A percentile compares a stretch with the other conserved stretches of the same genome.
Evolutionary conservation across 345 rosid species (phyloP).

Genomic region (Populus nigra): DNA sequence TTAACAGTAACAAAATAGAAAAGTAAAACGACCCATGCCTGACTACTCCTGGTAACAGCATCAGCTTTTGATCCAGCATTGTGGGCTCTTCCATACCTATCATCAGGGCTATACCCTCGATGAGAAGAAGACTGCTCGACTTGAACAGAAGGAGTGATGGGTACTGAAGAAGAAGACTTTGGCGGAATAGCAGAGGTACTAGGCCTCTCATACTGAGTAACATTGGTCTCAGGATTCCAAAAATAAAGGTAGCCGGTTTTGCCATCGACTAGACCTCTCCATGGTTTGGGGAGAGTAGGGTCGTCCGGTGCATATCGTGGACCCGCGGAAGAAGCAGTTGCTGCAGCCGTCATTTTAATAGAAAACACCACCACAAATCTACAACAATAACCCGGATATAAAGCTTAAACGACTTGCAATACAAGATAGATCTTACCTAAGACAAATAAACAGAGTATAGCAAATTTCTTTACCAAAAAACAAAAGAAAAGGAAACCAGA

Average conservation of each 20-base stretch:
- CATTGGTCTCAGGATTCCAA: slow-evolving; percentile 97
- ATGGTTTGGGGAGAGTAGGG: slow-evolving; percentile 91
- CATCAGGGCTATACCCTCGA: slow-evolving; percentile 47
- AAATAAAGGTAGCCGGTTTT: slow-evolving; percentile 83
- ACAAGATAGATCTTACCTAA: too few relatives aligned
- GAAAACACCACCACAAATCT: neutral
- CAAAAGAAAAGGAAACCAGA: neutral
- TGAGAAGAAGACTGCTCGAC: slow-evolving; percentile 47
- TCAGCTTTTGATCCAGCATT: slow-evolving; percentile 43
- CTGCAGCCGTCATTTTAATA: slow-evolving; percentile 49
- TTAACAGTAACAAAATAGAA: too few relatives aligned
- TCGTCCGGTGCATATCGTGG: slow-evolving; percentile 89
- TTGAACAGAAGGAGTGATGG: slow-evolving; percentile 58
- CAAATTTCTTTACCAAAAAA: neutral
- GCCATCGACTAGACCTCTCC: slow-evolving; percentile 95
- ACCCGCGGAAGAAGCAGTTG: slow-evolving; percentile 44
- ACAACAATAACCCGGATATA: neutral
- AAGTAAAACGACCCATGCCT: slow-evolving; percentile 35
- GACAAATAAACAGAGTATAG: neutral
- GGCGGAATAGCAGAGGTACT: neutral
- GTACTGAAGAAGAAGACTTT: slow-evolving; percentile 37
- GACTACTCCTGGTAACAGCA: slow-evolving; percentile 38
- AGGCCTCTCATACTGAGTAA: slow-evolving; percentile 91
- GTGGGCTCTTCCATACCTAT: slow-evolving; percentile 43
- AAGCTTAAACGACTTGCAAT: neutral